Evolutionary conservation across 148 eudicot species (phyloP).

Genomic region (Chenopodium formosanum): DNA sequence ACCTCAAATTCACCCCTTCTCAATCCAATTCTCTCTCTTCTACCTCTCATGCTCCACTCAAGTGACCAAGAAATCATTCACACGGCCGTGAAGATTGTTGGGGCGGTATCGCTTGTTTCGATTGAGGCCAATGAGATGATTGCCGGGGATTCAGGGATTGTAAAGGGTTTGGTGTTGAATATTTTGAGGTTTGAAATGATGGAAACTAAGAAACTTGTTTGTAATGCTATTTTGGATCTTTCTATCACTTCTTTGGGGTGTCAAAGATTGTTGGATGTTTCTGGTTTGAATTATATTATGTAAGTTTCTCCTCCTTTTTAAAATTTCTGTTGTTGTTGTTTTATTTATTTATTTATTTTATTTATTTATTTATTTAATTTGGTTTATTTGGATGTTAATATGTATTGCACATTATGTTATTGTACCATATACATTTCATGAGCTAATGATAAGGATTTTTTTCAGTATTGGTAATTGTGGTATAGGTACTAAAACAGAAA

Average conservation of each 20-base stretch:
- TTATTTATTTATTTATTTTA: too few species aligned
- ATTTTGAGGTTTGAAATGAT: slow-evolving; percentile 13
- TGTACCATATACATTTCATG: neutral
- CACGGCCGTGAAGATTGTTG: slow-evolving; percentile 39
- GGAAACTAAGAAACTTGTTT: slow-evolving; percentile 37
- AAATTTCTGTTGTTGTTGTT: neutral
- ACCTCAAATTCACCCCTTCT: slow-evolving; percentile 9
- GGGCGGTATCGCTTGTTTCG: slow-evolving; percentile 41
- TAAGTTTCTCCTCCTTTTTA: slow-evolving; percentile 30
- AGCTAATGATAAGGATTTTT: neutral
- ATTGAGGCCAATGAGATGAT: slow-evolving; percentile 50
- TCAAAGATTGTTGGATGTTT: slow-evolving; percentile 35
- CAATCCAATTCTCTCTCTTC: slow-evolving; percentile 36
- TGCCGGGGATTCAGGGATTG: slow-evolving; percentile 36
- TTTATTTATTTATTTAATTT: neutral
- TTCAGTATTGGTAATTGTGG: neutral
- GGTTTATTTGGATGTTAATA: neutral
- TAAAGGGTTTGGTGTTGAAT: slow-evolving; percentile 19
- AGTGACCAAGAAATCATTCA: slow-evolving; percentile 32
- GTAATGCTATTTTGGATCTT: slow-evolving; percentile 61
- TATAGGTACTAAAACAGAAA: neutral
- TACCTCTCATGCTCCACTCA: slow-evolving; percentile 41
- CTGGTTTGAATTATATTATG: slow-evolving; percentile 48
- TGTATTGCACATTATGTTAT: neutral
- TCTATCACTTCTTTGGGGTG: slow-evolving; percentile 47